A percentile compares a stretch with the other conserved stretches of the same genome.
Conservation (phyloP, 2,329 filamentous ascomycete genomes). For the Didymella lethalis region DNA sequence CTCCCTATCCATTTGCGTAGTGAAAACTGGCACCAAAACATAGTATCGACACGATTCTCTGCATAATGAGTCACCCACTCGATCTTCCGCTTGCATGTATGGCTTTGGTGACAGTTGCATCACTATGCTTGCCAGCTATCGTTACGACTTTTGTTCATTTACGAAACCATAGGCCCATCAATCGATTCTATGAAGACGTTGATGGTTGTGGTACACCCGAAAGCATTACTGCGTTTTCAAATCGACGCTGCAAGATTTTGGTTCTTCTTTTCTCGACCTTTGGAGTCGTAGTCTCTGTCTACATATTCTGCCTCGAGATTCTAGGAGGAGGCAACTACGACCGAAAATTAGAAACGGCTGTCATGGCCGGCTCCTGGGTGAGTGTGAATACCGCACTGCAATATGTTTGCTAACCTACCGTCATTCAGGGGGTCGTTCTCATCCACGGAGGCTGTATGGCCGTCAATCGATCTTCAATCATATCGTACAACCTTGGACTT, state of each 20-base stretch:
- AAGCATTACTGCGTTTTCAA: slow-evolving; percentile 4
- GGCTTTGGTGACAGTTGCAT: slow-evolving; percentile 2
- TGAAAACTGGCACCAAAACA: slow-evolving; percentile 1
- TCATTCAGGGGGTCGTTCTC: slow-evolving; percentile 4
- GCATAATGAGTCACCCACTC: not conserved
- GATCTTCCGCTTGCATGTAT: not conserved
- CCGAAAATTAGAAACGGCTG: slow-evolving; percentile 5
- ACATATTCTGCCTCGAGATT: slow-evolving; percentile 2
- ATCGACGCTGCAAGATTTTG: slow-evolving; percentile 3
- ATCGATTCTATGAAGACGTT: slow-evolving; percentile 6
- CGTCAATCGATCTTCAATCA: slow-evolving; percentile 2
- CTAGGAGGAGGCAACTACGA: not conserved
- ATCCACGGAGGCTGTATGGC: slow-evolving; percentile 4
- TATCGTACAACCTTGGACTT: slow-evolving; percentile 2
- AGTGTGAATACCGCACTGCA: slow-evolving; percentile 1
- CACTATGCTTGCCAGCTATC: slow-evolving; percentile 1
- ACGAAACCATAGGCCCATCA: not conserved
- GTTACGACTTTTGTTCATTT: slow-evolving; percentile 1
- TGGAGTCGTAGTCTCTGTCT: not conserved
- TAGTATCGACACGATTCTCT: slow-evolving; percentile 1
- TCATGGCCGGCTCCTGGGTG: slow-evolving; percentile 5
- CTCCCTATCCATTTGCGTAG: slow-evolving; percentile 3
- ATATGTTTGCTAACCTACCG: slow-evolving; percentile 1
- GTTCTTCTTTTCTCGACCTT: slow-evolving; percentile 4
- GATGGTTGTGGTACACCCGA: slow-evolving; percentile 9